A percentile compares a stretch with the other conserved stretches of the same genome.
Evolutionary conservation across 2,329 filamentous ascomycete species (phyloP).

Genomic region (Alternaria hordeiaustralica): DNA sequence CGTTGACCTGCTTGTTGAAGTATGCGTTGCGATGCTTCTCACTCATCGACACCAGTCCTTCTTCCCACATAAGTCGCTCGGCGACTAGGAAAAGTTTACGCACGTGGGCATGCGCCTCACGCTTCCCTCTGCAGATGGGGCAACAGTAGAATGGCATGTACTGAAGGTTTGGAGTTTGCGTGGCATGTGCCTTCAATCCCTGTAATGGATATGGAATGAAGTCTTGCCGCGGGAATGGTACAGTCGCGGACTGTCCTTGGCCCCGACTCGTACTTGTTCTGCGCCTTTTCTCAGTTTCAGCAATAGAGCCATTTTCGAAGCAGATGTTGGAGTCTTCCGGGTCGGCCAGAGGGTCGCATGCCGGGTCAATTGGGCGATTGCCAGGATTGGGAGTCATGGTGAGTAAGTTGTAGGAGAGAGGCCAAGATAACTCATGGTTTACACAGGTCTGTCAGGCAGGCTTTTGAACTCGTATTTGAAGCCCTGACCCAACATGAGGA

Average conservation of each 20-base stretch:
- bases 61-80: slow-evolving; percentile 33
- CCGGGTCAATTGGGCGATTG: neutral
- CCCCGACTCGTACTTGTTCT: neutral
- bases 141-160: slow-evolving; percentile 19
- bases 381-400: neutral
- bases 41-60: slow-evolving; percentile 16
- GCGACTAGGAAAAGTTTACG: slow-evolving; percentile 41
- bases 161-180: neutral
- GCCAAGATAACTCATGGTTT: neutral
- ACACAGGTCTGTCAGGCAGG: neutral
- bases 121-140: slow-evolving; percentile 19
- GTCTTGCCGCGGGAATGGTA: neutral
- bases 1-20: slow-evolving; percentile 36
- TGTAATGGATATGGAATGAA: neutral
- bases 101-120: slow-evolving; percentile 24
- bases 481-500: neutral
- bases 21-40: slow-evolving; percentile 34
- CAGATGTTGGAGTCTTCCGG: neutral
- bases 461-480: neutral
- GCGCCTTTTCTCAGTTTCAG: neutral
- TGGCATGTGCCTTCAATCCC: neutral
- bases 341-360: neutral
- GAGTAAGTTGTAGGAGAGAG: neutral
- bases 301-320: neutral
- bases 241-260: too few relatives aligned